Percentiles rank a stretch among this genome's conserved stretches.
phyloP scores from a whole-genome alignment of 371 early-diverging fungal genomes.

The Mortierella sp. region DNA sequence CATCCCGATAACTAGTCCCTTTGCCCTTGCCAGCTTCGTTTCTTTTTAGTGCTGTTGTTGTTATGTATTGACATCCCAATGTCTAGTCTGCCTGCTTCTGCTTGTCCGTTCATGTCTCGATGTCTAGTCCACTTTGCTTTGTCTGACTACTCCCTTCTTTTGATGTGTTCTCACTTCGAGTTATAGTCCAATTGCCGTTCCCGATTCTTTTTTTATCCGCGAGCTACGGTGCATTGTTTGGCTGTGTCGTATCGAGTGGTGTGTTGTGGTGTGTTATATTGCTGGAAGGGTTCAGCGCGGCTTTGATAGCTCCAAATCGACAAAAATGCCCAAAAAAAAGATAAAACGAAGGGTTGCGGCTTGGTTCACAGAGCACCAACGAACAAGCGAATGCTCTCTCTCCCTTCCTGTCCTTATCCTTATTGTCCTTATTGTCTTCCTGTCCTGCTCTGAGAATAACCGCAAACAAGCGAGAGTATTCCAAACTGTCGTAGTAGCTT shows the following conservation, averaged over 20 bases:
- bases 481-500: constrained; percentile 10
- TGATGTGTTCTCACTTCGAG: too few relatives aligned
- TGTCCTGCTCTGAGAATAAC: constrained; percentile 1
- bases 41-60: too few relatives aligned
- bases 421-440: background rate
- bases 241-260: background rate
- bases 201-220: constrained; percentile 3
- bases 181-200: too few relatives aligned
- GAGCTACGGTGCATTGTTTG: too few relatives aligned
- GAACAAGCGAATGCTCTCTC: too few relatives aligned
- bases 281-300: background rate
- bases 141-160: background rate
- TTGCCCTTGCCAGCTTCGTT: background rate
- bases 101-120: too few relatives aligned
- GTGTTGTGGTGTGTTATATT: background rate
- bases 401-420: too few relatives aligned
- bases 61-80: too few relatives aligned
- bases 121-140: background rate
- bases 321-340: background rate
- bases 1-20: background rate
- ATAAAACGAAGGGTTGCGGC: background rate
- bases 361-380: too few relatives aligned
- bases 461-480: background rate
- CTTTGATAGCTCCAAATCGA: background rate
- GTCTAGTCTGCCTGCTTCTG: too few relatives aligned